Base-by-base conservation (phyloP, 1,284 basidiomycete genomes). In the Vanrija pseudolonga region DNA sequence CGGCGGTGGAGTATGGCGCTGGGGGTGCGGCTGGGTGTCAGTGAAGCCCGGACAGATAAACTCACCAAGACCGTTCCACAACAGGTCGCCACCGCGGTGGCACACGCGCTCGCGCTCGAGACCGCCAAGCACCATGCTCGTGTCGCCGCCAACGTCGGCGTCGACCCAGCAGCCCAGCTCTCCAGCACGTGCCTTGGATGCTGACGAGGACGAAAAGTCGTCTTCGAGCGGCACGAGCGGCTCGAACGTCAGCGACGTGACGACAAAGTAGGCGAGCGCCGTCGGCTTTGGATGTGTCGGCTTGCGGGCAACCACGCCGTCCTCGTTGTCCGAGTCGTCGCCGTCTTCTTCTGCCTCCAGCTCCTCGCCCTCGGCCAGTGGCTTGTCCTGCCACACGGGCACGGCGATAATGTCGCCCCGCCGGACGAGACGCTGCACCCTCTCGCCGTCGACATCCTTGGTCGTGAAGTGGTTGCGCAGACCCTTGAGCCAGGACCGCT, bases 81-180 rank as follows among this genome's bases (percentile, higher is more conserved):
- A 36, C 17, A 52, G 37, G 50, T 74, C 72, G 4, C 52, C 60
- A 1, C 39, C 24, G 40, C 69, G 56, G 19, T 52, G 51, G 2
- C 44, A 28, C 1, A 74, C 61, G 19, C 62, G 52, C 11, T 45
- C 54, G 24, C 65, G 56, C 52, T 73, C 71, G 76, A 50, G 85
- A 67, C 76, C 88, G 86, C n/a, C 70, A 26, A 69, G 57, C 0
- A 69, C 60, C 56, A 73, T 66, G 71, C 28, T 78, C 73, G 45
- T 84, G 71, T 64, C 86, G 80, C 23, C 89, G 85, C 44, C 89
- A 6, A 81, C 68, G 1, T 79, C 72, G 0, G 85, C 77, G 67
- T 97, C 90, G 14, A 95, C 80, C 82, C 89, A 89, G 67, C 88
- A 95, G 0, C 95, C 95, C 7, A 93, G 72, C 67, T 90, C 84